Conservation (phyloP, 2,329 filamentous ascomycete species). For the Capronia americana region DNA sequence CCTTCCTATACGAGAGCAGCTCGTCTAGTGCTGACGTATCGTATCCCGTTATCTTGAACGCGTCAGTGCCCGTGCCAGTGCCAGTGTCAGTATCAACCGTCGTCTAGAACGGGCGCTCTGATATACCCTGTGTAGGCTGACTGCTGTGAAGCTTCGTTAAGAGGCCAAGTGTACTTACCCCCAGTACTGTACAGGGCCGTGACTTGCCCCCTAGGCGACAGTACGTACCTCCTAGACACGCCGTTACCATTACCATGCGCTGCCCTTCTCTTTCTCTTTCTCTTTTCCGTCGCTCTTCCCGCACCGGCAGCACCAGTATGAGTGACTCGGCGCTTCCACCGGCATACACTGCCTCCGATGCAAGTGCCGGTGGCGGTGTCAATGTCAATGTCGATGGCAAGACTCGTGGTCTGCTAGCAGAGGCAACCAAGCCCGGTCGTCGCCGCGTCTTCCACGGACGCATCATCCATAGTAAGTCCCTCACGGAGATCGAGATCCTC, state of each 20-base stretch:
- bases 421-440: neutral
- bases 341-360: slow-evolving; percentile 10
- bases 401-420: neutral
- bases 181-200: neutral
- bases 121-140: neutral
- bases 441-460: slow-evolving; percentile 23
- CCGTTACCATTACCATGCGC: slow-evolving; percentile 7
- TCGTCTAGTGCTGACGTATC: slow-evolving; percentile 11
- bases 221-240: neutral
- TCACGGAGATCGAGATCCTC: slow-evolving; percentile 26
- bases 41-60: neutral
- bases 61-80: neutral
- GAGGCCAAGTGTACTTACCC: neutral
- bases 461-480: slow-evolving; percentile 29
- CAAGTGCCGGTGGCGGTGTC: neutral
- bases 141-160: neutral
- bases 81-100: neutral
- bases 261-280: slow-evolving; percentile 15
- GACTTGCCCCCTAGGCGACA: neutral
- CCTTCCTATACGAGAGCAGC: slow-evolving; percentile 14
- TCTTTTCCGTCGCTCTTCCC: neutral
- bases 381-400: no score
- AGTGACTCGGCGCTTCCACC: slow-evolving; percentile 4
- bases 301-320: neutral
- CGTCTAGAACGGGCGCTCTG: neutral